Evolutionary conservation across 371 early-diverging fungal genomes (phyloP).

Genomic region (Circinella umbellata): DNA sequence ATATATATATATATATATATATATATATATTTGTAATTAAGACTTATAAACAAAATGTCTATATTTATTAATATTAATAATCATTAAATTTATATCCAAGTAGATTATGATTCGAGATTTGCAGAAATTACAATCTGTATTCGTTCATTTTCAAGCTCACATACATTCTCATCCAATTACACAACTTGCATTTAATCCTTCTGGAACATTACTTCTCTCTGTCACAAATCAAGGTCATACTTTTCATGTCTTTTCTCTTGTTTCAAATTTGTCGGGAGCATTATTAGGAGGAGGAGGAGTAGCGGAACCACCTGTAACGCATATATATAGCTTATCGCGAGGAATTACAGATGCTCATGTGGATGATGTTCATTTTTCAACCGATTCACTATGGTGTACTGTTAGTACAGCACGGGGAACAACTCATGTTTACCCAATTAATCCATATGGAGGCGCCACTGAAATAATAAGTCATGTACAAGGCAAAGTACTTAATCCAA

Average conservation of each 20-base stretch:
- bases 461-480: constrained; percentile 62
- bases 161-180: constrained; percentile 61
- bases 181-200: constrained; percentile 63
- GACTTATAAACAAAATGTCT: no score
- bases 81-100: not conserved
- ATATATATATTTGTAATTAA: no score
- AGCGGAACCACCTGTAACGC: constrained; percentile 40
- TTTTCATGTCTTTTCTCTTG: constrained; percentile 68
- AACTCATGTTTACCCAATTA: constrained; percentile 73
- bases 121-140: constrained; percentile 39
- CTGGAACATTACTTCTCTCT: constrained; percentile 73
- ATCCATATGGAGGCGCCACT: constrained; percentile 70
- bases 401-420: constrained; percentile 81
- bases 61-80: no score
- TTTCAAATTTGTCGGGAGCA: constrained; percentile 12
- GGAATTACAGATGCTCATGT: constrained; percentile 81
- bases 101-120: constrained; percentile 63
- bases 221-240: constrained; percentile 75
- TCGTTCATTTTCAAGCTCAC: constrained; percentile 79
- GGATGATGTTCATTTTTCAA: constrained; percentile 69
- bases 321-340: constrained; percentile 69
- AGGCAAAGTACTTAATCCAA: constrained; percentile 42
- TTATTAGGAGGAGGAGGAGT: not conserved
- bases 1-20: no score
- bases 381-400: constrained; percentile 77